phyloP scores from a whole-genome alignment of 495 filamentous ascomycete genomes.

The Rusavskia elegans region DNA sequence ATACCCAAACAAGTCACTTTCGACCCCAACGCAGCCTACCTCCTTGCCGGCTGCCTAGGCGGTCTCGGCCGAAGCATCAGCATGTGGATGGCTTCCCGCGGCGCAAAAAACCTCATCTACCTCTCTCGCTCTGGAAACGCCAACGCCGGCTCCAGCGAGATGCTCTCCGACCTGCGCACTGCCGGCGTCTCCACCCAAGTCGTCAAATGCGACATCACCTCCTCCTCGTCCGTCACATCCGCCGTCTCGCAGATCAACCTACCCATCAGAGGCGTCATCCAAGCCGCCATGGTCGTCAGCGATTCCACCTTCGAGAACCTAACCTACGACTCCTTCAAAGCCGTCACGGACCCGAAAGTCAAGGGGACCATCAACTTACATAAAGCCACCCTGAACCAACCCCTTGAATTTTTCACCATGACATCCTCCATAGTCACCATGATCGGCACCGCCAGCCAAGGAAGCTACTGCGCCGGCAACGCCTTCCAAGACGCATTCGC shows the following conservation, averaged over 20 bases:
- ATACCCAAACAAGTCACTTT: conserved; percentile 8
- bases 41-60: conserved; percentile 22
- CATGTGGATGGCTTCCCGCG: conserved; percentile 16
- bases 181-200: conserved; percentile 14
- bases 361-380: conserved; percentile 20
- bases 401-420: conserved; percentile 10
- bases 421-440: conserved; percentile 1
- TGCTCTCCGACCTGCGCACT: conserved; percentile 13
- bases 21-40: conserved; percentile 12
- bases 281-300: conserved; percentile 23
- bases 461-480: conserved; percentile 6
- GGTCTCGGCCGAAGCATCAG: conserved; percentile 20
- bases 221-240: conserved; percentile 7
- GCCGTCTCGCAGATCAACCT: background rate
- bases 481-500: conserved; percentile 7
- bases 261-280: conserved; percentile 21
- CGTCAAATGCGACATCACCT: conserved; percentile 15
- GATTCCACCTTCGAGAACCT: conserved; percentile 14
- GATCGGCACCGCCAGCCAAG: conserved; percentile 1
- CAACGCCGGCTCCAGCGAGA: conserved; percentile 5
- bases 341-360: conserved; percentile 20
- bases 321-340: conserved; percentile 9
- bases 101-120: conserved; percentile 21
- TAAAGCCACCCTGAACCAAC: conserved; percentile 6
- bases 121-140: conserved; percentile 18